Conservation (phyloP, 2,329 filamentous ascomycete genomes). For the Mycosphaerella arachidis region DNA sequence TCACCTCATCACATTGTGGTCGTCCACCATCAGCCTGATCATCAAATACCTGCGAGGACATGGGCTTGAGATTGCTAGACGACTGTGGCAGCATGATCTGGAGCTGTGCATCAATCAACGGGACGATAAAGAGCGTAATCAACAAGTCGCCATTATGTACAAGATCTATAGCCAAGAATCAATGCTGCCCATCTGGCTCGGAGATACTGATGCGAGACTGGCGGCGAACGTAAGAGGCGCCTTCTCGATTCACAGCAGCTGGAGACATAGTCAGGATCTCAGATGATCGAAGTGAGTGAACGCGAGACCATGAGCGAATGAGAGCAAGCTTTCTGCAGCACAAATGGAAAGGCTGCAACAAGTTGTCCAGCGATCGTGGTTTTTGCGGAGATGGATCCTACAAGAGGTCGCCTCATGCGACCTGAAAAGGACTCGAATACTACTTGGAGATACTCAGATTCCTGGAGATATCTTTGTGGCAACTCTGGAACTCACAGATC, state of each 20-base stretch:
- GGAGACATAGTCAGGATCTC: neutral
- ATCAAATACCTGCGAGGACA: too few species aligned
- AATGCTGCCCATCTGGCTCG: constrained; percentile 2
- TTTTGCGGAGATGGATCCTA: neutral
- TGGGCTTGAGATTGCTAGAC: too few species aligned
- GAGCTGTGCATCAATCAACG: constrained; percentile 21
- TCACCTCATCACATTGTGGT: neutral
- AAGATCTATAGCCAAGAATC: constrained; percentile 10
- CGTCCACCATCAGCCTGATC: too few species aligned
- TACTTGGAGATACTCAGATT: neutral
- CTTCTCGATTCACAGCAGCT: neutral
- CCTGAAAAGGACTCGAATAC: neutral
- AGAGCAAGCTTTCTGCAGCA: neutral
- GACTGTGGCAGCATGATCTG: constrained; percentile 10
- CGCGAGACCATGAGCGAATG: neutral
- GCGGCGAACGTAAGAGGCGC: neutral
- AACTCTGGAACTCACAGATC: neutral
- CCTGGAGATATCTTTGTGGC: neutral
- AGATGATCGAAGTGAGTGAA: neutral
- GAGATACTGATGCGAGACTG: neutral
- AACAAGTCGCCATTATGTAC: constrained; percentile 16
- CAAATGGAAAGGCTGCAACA: neutral
- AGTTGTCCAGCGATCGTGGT: neutral
- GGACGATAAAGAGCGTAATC: constrained; percentile 12
- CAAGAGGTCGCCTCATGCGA: neutral